These are phyloP conservation scores for Silene conica DNA, from an alignment of 148 eudicot genomes.

Conservation along the genomic window DNA sequence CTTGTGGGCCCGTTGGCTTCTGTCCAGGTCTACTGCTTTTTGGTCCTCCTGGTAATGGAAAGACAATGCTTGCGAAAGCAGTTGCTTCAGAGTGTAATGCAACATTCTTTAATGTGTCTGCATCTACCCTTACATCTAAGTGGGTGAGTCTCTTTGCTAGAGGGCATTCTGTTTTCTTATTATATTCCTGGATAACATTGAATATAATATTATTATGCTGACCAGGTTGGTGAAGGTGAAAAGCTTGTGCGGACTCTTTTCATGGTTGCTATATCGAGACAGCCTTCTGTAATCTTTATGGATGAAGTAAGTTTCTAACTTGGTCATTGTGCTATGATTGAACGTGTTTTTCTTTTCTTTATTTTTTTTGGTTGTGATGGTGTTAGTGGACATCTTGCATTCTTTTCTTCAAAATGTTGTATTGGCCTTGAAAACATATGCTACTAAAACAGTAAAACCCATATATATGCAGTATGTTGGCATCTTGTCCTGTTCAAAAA, in stretches of 20 bases:
- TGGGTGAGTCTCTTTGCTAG: slow-evolving; percentile 47
- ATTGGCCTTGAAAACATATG: neutral
- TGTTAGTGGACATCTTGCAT: too few relatives aligned
- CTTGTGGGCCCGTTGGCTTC: slow-evolving; percentile 16
- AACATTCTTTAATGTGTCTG: slow-evolving; percentile 91
- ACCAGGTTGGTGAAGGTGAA: slow-evolving; percentile 98
- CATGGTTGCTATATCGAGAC: slow-evolving; percentile 74
- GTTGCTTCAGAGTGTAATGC: slow-evolving; percentile 98
- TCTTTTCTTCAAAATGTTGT: neutral
- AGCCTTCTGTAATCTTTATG: slow-evolving; percentile 96
- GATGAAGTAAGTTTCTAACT: slow-evolving; percentile 64
- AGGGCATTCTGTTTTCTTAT: slow-evolving; percentile 11
- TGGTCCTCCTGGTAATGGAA: slow-evolving; percentile 99
- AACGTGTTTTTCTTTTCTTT: neutral
- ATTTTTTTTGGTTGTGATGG: too few relatives aligned
- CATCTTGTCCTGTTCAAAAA: neutral
- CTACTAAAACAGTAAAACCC: neutral
- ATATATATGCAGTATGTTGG: neutral
- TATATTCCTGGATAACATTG: slow-evolving; percentile 11
- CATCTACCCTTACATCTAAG: slow-evolving; percentile 94
- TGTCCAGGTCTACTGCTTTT: slow-evolving; percentile 82
- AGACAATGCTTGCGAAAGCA: slow-evolving; percentile 98
- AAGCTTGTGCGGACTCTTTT: slow-evolving; percentile 97
- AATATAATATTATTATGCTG: slow-evolving; percentile 5
- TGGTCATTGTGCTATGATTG: neutral